A percentile compares a stretch with the other conserved stretches of the same genome.
phyloP scores from a whole-genome alignment of 331 rosid genomes.

The Spiraea crenata region DNA sequence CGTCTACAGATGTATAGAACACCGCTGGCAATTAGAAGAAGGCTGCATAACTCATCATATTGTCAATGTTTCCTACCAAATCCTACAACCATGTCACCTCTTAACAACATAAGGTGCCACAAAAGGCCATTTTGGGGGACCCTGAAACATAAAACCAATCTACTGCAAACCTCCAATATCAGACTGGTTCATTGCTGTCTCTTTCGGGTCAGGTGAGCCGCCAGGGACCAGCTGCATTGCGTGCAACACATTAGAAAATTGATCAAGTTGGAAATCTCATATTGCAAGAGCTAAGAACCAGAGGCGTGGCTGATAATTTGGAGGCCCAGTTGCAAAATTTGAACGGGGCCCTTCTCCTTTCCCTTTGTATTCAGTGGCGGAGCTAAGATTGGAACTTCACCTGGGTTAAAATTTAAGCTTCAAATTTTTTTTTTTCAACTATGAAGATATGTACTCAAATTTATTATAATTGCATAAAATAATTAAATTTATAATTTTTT shows the following conservation, averaged over 20 bases:
- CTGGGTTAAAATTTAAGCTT: too few relatives aligned
- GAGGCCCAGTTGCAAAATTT: too few relatives aligned
- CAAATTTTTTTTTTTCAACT: too few relatives aligned
- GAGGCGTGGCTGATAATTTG: too few relatives aligned
- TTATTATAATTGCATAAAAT: too few relatives aligned
- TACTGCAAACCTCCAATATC: slow-evolving; percentile 15
- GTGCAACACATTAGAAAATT: slow-evolving; percentile 9
- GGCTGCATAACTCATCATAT: background rate
- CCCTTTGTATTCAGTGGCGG: too few relatives aligned
- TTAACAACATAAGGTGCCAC: slow-evolving; percentile 19
- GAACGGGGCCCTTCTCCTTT: too few relatives aligned
- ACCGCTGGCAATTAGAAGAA: background rate
- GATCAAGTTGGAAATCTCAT: background rate
- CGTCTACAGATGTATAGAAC: background rate
- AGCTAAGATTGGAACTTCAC: too few relatives aligned
- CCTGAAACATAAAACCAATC: slow-evolving; percentile 31
- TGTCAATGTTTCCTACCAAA: background rate
- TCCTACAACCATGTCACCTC: slow-evolving; percentile 30
- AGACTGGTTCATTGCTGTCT: slow-evolving; percentile 19
- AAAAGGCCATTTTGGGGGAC: too few relatives aligned
- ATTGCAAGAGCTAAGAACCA: background rate
- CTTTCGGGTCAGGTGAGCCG: slow-evolving; percentile 92
- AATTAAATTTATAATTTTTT: too few relatives aligned
- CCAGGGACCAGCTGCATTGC: slow-evolving; percentile 86
- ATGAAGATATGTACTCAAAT: too few relatives aligned